Conservation (phyloP, 805 yeast species). For the Metschnikowia amazonensis region DNA sequence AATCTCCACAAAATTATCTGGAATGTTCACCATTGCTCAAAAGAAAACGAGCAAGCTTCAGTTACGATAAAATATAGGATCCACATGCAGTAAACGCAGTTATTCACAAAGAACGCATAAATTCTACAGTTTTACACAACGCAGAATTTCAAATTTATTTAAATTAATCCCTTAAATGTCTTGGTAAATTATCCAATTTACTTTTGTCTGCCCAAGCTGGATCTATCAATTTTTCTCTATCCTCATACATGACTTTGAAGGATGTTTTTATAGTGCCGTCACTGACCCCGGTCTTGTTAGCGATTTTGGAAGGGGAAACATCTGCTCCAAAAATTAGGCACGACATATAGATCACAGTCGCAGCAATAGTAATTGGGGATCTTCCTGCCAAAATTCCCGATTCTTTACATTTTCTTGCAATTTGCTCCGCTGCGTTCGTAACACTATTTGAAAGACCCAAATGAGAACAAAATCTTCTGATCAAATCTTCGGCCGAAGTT, state of each 20-base stretch:
- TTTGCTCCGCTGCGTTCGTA: constrained; percentile 88
- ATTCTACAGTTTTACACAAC: background rate
- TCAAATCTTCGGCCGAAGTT: constrained; percentile 89
- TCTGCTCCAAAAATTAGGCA: constrained; percentile 81
- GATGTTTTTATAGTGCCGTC: constrained; percentile 96
- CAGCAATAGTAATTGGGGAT: constrained; percentile 96
- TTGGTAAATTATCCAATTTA: constrained; percentile 43
- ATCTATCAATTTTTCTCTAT: constrained; percentile 62
- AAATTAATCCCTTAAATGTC: constrained; percentile 8
- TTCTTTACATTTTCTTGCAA: constrained; percentile 85
- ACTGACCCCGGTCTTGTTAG: constrained; percentile 91
- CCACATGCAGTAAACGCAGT: background rate
- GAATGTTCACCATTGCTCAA: constrained; percentile 19
- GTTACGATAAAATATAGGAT: background rate
- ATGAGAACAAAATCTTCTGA: constrained; percentile 94
- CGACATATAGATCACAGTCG: constrained; percentile 94
- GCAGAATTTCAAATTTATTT: background rate
- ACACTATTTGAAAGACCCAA: constrained; percentile 81
- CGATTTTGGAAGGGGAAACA: constrained; percentile 72
- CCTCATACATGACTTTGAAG: constrained; percentile 76
- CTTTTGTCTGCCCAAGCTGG: constrained; percentile 72
- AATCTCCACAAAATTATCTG: constrained; percentile 34
- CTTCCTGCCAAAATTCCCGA: constrained; percentile 94
- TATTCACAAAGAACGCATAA: background rate
- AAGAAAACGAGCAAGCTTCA: background rate